Percentiles rank a stretch among this genome's conserved stretches.
These are phyloP conservation scores for Colletotrichum karsti DNA, from an alignment of 2,329 filamentous ascomycete genomes.

Conservation along the genomic window DNA sequence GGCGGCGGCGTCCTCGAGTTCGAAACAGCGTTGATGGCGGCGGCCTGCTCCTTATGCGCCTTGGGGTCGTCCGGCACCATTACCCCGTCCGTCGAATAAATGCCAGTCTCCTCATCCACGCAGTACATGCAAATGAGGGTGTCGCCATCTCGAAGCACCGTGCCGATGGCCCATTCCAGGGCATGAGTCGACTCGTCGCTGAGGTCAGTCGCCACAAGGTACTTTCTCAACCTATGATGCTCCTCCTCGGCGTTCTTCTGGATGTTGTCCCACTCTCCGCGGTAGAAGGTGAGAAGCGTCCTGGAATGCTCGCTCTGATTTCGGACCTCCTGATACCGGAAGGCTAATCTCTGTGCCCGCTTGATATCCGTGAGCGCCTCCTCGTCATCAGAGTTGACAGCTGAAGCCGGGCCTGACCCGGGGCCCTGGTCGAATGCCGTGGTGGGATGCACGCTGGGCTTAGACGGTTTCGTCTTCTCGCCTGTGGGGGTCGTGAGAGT, in stretches of 20 bases:
- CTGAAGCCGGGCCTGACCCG: constrained; percentile 62
- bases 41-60: constrained; percentile 79
- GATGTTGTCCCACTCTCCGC: constrained; percentile 83
- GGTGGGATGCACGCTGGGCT: constrained; percentile 76
- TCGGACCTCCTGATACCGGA: constrained; percentile 79
- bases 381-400: constrained; percentile 85
- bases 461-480: constrained; percentile 64
- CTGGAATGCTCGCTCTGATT: constrained; percentile 80
- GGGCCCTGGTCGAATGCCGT: constrained; percentile 83
- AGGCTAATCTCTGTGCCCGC: constrained; percentile 86
- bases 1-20: constrained; percentile 44
- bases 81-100: constrained; percentile 56
- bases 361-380: constrained; percentile 86
- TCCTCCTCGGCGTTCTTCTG: constrained; percentile 82
- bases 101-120: constrained; percentile 84
- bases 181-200: constrained; percentile 95
- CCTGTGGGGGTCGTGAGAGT: constrained; percentile 71
- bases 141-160: constrained; percentile 91
- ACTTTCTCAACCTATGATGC: constrained; percentile 82
- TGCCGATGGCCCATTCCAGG: constrained; percentile 96
- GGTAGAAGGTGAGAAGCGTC: constrained; percentile 87
- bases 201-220: constrained; percentile 93
- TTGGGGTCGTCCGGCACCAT: constrained; percentile 77
- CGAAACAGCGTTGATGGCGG: constrained; percentile 72
- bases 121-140: constrained; percentile 94